Conservation (phyloP, 1,139 yeast species). For the Hyphopichia buzzinii region DNA sequence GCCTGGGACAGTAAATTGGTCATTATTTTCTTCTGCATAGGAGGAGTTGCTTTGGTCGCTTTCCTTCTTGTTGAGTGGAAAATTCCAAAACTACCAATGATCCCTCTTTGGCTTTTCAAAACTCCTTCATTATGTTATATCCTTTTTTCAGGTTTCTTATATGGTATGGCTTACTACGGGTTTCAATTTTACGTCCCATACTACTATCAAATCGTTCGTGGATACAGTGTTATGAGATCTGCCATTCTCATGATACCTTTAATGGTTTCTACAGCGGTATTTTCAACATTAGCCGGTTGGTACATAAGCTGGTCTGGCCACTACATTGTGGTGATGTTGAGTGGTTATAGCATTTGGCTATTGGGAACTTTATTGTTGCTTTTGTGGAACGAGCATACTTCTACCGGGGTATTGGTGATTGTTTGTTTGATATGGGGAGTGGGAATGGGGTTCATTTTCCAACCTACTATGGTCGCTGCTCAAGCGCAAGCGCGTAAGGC, state of each 20-base stretch:
- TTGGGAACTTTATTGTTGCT: slow-evolving; percentile 38
- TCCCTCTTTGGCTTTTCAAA: slow-evolving; percentile 47
- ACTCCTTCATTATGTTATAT: slow-evolving; percentile 35
- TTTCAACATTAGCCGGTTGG: slow-evolving; percentile 38
- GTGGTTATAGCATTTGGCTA: slow-evolving; percentile 44
- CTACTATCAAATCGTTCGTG: slow-evolving; percentile 48
- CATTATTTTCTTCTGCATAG: slow-evolving; percentile 45
- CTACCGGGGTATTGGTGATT: slow-evolving; percentile 30
- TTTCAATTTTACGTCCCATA: slow-evolving; percentile 47
- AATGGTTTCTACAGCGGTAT: slow-evolving; percentile 32
- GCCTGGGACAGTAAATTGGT: slow-evolving; percentile 51
- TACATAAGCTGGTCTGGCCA: slow-evolving; percentile 40
- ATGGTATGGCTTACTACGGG: slow-evolving; percentile 49
- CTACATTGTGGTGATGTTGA: slow-evolving; percentile 37
- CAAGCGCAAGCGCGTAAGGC: slow-evolving; percentile 46
- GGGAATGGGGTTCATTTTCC: slow-evolving; percentile 53
- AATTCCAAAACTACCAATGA: slow-evolving; percentile 48
- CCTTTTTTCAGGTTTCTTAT: slow-evolving; percentile 38
- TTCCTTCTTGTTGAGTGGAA: slow-evolving; percentile 46
- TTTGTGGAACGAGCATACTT: slow-evolving; percentile 26
- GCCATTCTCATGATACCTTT: slow-evolving; percentile 38
- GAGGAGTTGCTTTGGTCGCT: slow-evolving; percentile 33
- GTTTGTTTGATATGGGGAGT: slow-evolving; percentile 41
- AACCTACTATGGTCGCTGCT: slow-evolving; percentile 52
- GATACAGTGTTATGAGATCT: slow-evolving; percentile 28